Percentiles rank a stretch among this genome's conserved stretches.
These are phyloP conservation scores for Curvularia lunata DNA, from an alignment of 2,329 filamentous ascomycete species.

Conservation along the genomic window DNA sequence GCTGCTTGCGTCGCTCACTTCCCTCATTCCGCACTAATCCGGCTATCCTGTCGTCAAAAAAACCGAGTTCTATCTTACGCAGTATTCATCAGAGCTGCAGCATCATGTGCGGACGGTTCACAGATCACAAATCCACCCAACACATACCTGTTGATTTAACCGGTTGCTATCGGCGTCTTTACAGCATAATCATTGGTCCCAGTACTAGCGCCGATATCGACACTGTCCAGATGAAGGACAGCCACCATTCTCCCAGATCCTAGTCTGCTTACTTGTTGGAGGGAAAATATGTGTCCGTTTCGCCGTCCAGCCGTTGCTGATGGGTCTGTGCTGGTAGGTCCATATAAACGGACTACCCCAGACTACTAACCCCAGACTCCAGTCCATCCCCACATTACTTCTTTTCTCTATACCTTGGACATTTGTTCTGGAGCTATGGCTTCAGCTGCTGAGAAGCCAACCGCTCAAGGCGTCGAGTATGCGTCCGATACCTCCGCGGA, in stretches of 20 bases:
- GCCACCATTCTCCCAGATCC: neutral
- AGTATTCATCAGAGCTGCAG: neutral
- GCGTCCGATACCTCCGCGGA: slow-evolving; percentile 19
- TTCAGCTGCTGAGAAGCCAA: slow-evolving; percentile 24
- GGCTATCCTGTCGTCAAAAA: neutral
- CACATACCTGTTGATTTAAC: slow-evolving; percentile 7
- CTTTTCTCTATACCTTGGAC: neutral
- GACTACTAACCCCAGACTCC: slow-evolving; percentile 13
- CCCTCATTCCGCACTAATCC: neutral
- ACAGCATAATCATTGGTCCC: slow-evolving; percentile 3
- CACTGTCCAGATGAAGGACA: neutral
- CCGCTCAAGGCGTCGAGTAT: slow-evolving; percentile 17
- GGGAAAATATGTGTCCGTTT: slow-evolving; percentile 9
- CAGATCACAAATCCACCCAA: neutral
- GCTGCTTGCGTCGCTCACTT: neutral
- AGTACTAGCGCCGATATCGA: neutral
- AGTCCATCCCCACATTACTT: slow-evolving; percentile 10
- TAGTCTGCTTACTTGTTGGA: slow-evolving; percentile 9
- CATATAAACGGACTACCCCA: slow-evolving; percentile 14
- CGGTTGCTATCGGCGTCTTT: slow-evolving; percentile 4
- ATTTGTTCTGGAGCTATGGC: slow-evolving; percentile 20
- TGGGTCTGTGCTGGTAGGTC: neutral
- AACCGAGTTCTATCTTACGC: neutral
- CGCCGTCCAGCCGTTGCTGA: slow-evolving; percentile 5
- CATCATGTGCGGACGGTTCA: neutral